phyloP scores from a whole-genome alignment of 176 grass and related monocot genomes.

The Raddia guianensis region DNA sequence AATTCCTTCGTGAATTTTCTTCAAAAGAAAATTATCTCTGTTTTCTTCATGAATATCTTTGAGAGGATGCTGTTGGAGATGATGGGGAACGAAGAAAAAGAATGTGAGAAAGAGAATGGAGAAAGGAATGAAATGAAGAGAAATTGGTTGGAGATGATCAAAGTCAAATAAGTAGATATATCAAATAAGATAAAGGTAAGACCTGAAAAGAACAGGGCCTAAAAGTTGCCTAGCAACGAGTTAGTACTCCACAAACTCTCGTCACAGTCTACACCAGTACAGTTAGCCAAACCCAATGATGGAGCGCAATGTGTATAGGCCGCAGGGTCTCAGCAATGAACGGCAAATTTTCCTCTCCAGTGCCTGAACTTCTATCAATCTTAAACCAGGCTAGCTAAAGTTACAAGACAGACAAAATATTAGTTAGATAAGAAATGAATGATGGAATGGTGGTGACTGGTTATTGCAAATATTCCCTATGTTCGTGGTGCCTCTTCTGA shows the following conservation, averaged over 20 bases:
- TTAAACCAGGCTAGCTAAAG: conserved; percentile 1
- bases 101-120: too few species aligned
- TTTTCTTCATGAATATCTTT: too few species aligned
- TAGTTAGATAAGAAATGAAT: not conserved
- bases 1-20: too few species aligned
- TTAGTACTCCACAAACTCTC: not conserved
- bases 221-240: not conserved
- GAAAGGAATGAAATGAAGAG: too few species aligned
- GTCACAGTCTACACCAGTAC: not conserved
- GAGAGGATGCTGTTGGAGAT: too few species aligned
- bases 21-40: too few species aligned
- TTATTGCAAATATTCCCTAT: conserved; percentile 30
- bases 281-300: conserved; percentile 3
- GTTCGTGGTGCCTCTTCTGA: not conserved
- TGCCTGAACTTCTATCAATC: not conserved
- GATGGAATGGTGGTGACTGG: not conserved
- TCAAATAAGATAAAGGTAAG: too few species aligned
- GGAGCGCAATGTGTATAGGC: not conserved
- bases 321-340: conserved; percentile 9
- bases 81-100: too few species aligned
- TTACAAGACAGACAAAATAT: conserved; percentile 1
- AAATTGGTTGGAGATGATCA: too few species aligned
- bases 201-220: too few species aligned
- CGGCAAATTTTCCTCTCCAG: not conserved
- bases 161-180: too few species aligned